phyloP scores from a whole-genome alignment of 2,329 filamentous ascomycete species.

The Diplodia intermedia region DNA sequence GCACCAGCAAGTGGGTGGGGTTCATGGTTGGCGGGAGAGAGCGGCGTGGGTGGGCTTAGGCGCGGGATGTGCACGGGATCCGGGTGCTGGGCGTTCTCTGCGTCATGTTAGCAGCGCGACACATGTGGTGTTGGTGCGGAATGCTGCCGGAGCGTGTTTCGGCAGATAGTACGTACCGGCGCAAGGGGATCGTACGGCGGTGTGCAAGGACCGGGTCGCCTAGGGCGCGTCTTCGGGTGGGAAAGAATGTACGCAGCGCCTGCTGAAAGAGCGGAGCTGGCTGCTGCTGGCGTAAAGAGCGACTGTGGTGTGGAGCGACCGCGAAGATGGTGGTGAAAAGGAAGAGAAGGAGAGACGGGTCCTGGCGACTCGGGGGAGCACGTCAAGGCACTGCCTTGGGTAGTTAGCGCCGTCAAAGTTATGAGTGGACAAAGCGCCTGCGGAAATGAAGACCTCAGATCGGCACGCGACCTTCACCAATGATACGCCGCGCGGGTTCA shows the following conservation, averaged over 20 bases:
- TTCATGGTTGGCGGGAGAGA: slow-evolving; percentile 48
- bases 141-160: slow-evolving; percentile 16
- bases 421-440: slow-evolving; percentile 2
- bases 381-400: slow-evolving; percentile 13
- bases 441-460: slow-evolving; percentile 27
- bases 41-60: slow-evolving; percentile 8
- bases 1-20: slow-evolving; percentile 57
- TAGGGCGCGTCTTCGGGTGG: slow-evolving; percentile 7
- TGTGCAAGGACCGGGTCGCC: slow-evolving; percentile 10
- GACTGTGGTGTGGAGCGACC: slow-evolving; percentile 23
- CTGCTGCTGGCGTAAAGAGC: slow-evolving; percentile 30
- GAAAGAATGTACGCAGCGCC: slow-evolving; percentile 55
- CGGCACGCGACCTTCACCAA: slow-evolving; percentile 10
- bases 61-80: slow-evolving; percentile 22
- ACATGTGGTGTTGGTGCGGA: slow-evolving; percentile 14
- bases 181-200: slow-evolving; percentile 27
- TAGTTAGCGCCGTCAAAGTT: slow-evolving; percentile 23
- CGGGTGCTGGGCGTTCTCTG: slow-evolving; percentile 17
- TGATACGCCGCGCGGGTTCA: slow-evolving; percentile 6
- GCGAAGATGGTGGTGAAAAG: slow-evolving; percentile 18
- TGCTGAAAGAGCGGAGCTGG: slow-evolving; percentile 51
- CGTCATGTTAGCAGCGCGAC: slow-evolving; percentile 13
- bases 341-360: slow-evolving; percentile 17
- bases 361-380: slow-evolving; percentile 3
- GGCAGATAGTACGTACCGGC: slow-evolving; percentile 28